Base-by-base conservation (phyloP, 352 stramenopile species). In the Globisporangium polare region DNA sequence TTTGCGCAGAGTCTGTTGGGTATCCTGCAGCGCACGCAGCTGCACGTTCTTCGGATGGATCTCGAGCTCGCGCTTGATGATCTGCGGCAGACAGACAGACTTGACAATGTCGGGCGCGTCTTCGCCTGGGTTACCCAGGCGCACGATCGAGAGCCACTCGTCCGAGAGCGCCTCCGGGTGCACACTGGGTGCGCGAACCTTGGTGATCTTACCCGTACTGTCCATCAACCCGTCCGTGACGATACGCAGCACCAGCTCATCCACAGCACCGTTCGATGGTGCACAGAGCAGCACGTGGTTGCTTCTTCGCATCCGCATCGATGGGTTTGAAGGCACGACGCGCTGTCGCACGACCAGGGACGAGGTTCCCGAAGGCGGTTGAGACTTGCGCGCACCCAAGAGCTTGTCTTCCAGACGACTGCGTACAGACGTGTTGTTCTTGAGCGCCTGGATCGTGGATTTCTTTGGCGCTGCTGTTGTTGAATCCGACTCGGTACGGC, bases 241-340 rank as follows among this genome's bases (percentile, higher is more conserved):
- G 31, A 97, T 90, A 49, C 89, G 82, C 29, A 94, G 52, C n/a
- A 97, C 84, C 24, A 97, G 45, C 55, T 96, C 88, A 57, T 97
- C 92, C 0, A 97, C 87, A 20, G 90, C 90, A 37, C 89, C 89
- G 66, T 97, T 97, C 12, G 90, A 97, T 15, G 90, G 90, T 2
- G 90, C 89, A 66, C 87, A 95, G 12, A 97, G 71, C 17, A 96
- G 63, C 13, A 97, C 75, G 59, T 95, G 86, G 50, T 84, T 83
- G 10, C 64, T 70, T 29, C 80, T 67, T 27, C 60, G 62, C 59
- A 68, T 24, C n/a, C 66, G 62, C 64, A 70, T 31, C 6, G 50
- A 20, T 10, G 65, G 58, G 5, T 67, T 53, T 15, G 63, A 68
- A 5, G 72, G 65, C 15, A 68, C 58, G 2, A 89, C 73, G n/a